Base-by-base conservation (phyloP, 1,284 basidiomycete species). In the Microbotryum intermedium region DNA sequence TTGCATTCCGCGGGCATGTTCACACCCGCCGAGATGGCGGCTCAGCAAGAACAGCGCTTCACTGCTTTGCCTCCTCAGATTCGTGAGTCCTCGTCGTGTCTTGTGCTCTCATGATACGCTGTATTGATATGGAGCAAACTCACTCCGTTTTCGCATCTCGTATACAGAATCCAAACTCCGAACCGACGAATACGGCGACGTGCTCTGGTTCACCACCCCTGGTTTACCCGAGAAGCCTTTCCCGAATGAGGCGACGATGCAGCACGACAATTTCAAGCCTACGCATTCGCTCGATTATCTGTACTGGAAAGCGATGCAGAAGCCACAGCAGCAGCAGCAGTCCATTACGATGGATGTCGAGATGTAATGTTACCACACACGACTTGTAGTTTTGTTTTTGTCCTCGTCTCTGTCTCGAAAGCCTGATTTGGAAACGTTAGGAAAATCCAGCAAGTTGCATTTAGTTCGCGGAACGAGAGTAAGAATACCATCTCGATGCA, bases 191-290 rank as follows among this genome's bases (percentile, higher is more conserved):
- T 50, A 59, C 20, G 62, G 61, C 47, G 70, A 71, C 25, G 25
- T 71, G 28, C 61, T 71, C 8, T 70, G 70, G 70, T 71, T 71
- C 60, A 50, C 63, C 0, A 62, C 69, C 5, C 64, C 63, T 28
- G 50, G 25, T 51, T 11, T 39, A 11, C 65, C 65, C 0, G 54
- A 55, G 0, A 44, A 46, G 0, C 13, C 50, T 9, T 48, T 50
- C 6, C 53, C 62, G 0, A 21, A 34, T 5, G 16, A 30, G 16
- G 45, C 55, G 1, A 6, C 34, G 9, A n/a, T n/a, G n/a, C n/a
- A n/a, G n/a, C n/a, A n/a, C 13, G 10, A 39, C 9, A 16, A 39
- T 6, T 11, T 39, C 11, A 51, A 52, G 13, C 61, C 66, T 21
- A 50, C 54, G n/a, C 66, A 65, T 23, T 67, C 63, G n/a, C 58